A percentile compares a stretch with the other conserved stretches of the same genome.
Conservation (phyloP, 2,329 filamentous ascomycete species). For the Venturiaceae sp. region DNA sequence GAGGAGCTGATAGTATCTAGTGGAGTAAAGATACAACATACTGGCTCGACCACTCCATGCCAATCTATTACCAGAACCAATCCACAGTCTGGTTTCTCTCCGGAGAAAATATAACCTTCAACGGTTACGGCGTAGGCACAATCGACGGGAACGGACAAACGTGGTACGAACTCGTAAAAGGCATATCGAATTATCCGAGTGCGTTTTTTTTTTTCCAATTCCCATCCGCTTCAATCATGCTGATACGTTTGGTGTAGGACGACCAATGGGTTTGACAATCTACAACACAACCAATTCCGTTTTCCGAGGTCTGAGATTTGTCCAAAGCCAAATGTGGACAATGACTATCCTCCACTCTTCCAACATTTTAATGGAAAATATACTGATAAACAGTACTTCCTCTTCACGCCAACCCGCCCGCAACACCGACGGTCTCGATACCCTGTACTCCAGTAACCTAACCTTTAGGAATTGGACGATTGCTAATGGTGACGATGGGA, state of each 20-base stretch:
- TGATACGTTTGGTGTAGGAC: slow-evolving; percentile 30
- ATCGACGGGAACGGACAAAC: slow-evolving; percentile 49
- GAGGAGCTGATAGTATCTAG: slow-evolving; percentile 3
- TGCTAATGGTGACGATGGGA: slow-evolving; percentile 43
- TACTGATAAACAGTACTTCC: slow-evolving; percentile 43
- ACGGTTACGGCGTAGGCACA: slow-evolving; percentile 42
- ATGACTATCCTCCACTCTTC: slow-evolving; percentile 43
- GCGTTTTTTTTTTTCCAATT: slow-evolving; percentile 15
- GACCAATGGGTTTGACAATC: slow-evolving; percentile 45
- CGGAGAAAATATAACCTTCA: slow-evolving; percentile 39
- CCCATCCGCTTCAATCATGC: no score
- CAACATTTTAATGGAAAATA: slow-evolving; percentile 38
- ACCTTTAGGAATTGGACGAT: slow-evolving; percentile 39
- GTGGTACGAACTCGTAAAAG: slow-evolving; percentile 45
- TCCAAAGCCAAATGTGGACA: slow-evolving; percentile 53
- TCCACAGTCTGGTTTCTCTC: slow-evolving; percentile 27
- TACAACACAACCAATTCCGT: slow-evolving; percentile 37
- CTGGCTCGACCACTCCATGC: slow-evolving; percentile 19
- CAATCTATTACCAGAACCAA: slow-evolving; percentile 20
- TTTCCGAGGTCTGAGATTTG: slow-evolving; percentile 39
- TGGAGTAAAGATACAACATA: slow-evolving; percentile 18
- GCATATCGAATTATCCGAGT: slow-evolving; percentile 17
- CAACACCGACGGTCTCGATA: slow-evolving; percentile 42
- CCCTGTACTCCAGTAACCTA: slow-evolving; percentile 14
- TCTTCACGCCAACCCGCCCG: slow-evolving; percentile 10